Conservation (phyloP, 2,329 filamentous ascomycete species). For the Ploettnerulaceae sp. region DNA sequence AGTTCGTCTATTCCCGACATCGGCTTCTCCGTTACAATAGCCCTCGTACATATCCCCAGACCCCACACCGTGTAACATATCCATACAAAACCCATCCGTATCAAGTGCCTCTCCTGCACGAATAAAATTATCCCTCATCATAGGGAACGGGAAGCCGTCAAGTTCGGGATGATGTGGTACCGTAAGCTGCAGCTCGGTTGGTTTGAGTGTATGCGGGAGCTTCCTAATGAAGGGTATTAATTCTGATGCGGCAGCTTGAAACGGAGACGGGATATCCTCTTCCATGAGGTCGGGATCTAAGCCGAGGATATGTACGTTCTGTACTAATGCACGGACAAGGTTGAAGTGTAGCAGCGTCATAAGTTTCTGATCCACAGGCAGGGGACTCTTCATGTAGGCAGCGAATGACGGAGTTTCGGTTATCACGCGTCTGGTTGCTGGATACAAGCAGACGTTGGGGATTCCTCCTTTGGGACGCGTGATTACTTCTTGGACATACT, state of each 20-base stretch:
- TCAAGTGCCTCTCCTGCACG: constrained; percentile 32
- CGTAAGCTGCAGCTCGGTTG: constrained; percentile 37
- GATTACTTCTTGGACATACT: neutral
- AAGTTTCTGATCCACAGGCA: constrained; percentile 27
- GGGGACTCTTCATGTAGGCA: constrained; percentile 4
- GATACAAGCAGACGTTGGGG: constrained; percentile 7
- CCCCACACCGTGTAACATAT: constrained; percentile 34
- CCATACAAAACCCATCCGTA: constrained; percentile 36
- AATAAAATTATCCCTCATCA: constrained; percentile 39
- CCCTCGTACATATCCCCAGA: neutral
- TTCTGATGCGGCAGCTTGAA: neutral
- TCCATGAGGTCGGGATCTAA: constrained; percentile 17
- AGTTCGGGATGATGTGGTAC: constrained; percentile 40
- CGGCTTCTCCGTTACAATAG: neutral
- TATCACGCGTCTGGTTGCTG: neutral
- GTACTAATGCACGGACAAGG: constrained; percentile 34
- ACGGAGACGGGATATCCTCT: constrained; percentile 20
- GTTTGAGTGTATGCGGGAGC: constrained; percentile 30
- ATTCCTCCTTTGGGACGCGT: neutral
- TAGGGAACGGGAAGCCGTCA: constrained; percentile 36
- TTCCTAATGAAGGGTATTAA: neutral
- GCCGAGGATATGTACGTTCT: constrained; percentile 34
- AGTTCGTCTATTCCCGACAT: constrained; percentile 23
- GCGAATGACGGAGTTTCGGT: constrained; percentile 8
- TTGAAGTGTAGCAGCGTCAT: constrained; percentile 38